These are phyloP conservation scores for Starmera pachycereana DNA, from an alignment of 805 yeast species.

Conservation along the genomic window DNA sequence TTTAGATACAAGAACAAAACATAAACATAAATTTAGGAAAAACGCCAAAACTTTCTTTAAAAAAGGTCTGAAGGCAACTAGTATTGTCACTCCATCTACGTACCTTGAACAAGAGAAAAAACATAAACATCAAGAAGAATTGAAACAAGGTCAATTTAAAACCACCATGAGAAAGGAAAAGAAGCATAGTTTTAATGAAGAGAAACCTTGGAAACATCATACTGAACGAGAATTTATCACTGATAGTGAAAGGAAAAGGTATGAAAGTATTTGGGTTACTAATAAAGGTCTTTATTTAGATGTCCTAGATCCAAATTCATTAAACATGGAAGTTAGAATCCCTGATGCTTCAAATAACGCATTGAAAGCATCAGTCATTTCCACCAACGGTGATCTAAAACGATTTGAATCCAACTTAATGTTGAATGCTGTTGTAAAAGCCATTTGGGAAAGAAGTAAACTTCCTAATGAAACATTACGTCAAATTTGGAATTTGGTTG, in stretches of 20 bases:
- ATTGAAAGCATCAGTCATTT: slow-evolving; percentile 17
- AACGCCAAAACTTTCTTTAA: slow-evolving; percentile 16
- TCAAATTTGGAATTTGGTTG: slow-evolving; percentile 67
- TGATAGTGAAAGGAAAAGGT: slow-evolving; percentile 70
- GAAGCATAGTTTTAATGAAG: slow-evolving; percentile 52
- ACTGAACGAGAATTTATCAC: slow-evolving; percentile 40
- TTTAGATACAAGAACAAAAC: slow-evolving; percentile 1
- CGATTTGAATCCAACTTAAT: slow-evolving; percentile 18
- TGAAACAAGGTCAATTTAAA: slow-evolving; percentile 14
- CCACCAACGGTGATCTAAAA: slow-evolving; percentile 18
- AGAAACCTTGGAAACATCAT: slow-evolving; percentile 92
- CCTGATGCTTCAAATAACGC: slow-evolving; percentile 16
- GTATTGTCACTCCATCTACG: background rate
- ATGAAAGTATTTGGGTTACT: slow-evolving; percentile 91
- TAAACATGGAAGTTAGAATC: slow-evolving; percentile 9
- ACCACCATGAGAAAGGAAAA: slow-evolving; percentile 19
- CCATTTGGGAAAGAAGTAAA: slow-evolving; percentile 73
- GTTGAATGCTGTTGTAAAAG: slow-evolving; percentile 47
- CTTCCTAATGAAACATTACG: slow-evolving; percentile 51
- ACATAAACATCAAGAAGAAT: background rate
- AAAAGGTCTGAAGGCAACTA: slow-evolving; percentile 12
- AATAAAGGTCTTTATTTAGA: slow-evolving; percentile 61
- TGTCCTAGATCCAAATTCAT: slow-evolving; percentile 9
- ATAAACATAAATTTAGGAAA: slow-evolving; percentile 9
- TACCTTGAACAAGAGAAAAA: background rate